Percentiles rank a stretch among this genome's conserved stretches.
Evolutionary conservation across 176 grass and related monocot genomes (phyloP).

Genomic region (Musa acuminata): DNA sequence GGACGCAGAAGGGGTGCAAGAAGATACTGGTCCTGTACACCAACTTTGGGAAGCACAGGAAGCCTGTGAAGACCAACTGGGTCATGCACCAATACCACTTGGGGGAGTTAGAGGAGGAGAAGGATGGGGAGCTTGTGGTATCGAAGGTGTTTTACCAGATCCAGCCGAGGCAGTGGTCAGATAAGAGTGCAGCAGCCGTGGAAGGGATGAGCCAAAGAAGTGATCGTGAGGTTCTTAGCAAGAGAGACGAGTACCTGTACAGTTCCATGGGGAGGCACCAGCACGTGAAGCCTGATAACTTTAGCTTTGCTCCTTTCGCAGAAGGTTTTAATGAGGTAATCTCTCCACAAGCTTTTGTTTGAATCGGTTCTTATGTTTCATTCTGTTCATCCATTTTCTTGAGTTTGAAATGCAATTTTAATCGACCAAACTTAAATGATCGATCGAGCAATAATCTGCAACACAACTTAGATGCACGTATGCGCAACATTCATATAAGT

Average conservation of each 20-base stretch:
- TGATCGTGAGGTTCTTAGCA: neutral
- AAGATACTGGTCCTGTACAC: slow-evolving; percentile 95
- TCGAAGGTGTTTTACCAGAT: slow-evolving; percentile 98
- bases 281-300: slow-evolving; percentile 21
- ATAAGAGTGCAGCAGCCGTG: neutral
- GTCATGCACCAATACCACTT: slow-evolving; percentile 99
- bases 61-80: slow-evolving; percentile 91
- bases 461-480: no score
- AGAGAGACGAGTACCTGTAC: neutral
- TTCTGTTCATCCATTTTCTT: no score
- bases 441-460: no score
- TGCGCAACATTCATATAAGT: no score
- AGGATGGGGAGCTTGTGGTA: slow-evolving; percentile 82
- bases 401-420: no score
- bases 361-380: no score
- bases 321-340: slow-evolving; percentile 52
- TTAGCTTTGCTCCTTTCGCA: slow-evolving; percentile 47
- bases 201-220: neutral
- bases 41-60: slow-evolving; percentile 72
- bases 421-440: no score
- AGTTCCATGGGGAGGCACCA: neutral
- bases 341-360: neutral
- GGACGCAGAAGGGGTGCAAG: slow-evolving; percentile 73
- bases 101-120: slow-evolving; percentile 57
- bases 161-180: slow-evolving; percentile 63